Evolutionary conservation across 805 yeast genomes (phyloP).

Genomic region (Kazachstania taianensis): DNA sequence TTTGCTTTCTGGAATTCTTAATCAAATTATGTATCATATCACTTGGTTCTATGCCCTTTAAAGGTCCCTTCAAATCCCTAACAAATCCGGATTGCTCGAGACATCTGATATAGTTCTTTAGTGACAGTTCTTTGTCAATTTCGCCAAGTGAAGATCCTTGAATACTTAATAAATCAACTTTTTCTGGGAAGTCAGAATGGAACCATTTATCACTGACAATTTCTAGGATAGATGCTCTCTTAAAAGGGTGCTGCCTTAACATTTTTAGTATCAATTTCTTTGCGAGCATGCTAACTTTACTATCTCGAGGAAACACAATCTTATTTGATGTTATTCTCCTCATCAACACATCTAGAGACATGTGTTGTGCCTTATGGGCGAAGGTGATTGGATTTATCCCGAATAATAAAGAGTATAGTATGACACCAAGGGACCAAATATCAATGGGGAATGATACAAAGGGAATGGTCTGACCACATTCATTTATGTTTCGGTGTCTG

Average conservation of each 20-base stretch:
- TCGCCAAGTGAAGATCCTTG: background rate
- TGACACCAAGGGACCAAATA: slow-evolving; percentile 92
- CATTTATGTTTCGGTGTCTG: slow-evolving; percentile 25
- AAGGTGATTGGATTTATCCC: slow-evolving; percentile 37
- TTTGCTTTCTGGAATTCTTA: background rate
- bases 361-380: slow-evolving; percentile 58
- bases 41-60: too few relatives aligned
- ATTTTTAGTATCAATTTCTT: slow-evolving; percentile 55
- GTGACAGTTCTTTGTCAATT: slow-evolving; percentile 34
- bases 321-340: slow-evolving; percentile 53
- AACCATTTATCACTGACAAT: slow-evolving; percentile 77
- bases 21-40: too few relatives aligned
- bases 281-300: background rate
- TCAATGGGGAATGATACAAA: slow-evolving; percentile 87
- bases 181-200: slow-evolving; percentile 64
- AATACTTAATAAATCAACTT: slow-evolving; percentile 38
- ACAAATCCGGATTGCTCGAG: slow-evolving; percentile 46
- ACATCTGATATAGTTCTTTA: slow-evolving; percentile 51
- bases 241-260: slow-evolving; percentile 60
- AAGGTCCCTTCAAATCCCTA: slow-evolving; percentile 17
- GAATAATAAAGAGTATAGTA: slow-evolving; percentile 77
- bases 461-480: slow-evolving; percentile 60
- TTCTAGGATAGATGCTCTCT: slow-evolving; percentile 69
- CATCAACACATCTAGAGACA: slow-evolving; percentile 78
- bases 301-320: slow-evolving; percentile 39